Evolutionary conservation across 257 asterid species (phyloP), one percentile per base, ranked within the genome.

Genomic region (Forsythia suspensa): DNA sequence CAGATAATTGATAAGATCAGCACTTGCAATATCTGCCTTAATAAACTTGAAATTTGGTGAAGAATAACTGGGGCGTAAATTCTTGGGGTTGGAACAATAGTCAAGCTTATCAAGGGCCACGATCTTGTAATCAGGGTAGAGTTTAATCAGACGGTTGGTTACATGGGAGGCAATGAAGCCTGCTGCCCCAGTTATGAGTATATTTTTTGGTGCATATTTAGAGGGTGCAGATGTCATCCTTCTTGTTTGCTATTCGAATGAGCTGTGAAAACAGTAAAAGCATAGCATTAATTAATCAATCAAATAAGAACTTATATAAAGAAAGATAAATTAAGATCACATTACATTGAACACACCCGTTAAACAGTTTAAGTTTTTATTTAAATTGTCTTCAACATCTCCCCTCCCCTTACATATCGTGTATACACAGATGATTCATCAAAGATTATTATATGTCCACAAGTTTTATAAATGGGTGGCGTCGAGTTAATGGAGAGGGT

Each of bases 51-150:
- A 74, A 67, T 80, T 73, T 0, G 75, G 75, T 4, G 71, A 65
- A 3, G 79, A 67, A 52, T n/a, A 46, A 48, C 74, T 46, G 1
- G 44, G 75, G 21, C n/a, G n/a, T 42, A 80, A 51, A 68, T 74
- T 74, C 0, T 39, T 43, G 1, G 69, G 36, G 12, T 76, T 74
- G 13, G 70, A 80, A 67, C 79, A 67, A 20, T 80, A 80, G 73
- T 74, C 75, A n/a, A 79, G 57, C 78, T 73, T 79, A 18, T 79
- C 73, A 13, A 79, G 73, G 24, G 74, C 78, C 6, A 79, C 74
- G 36, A 72, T 72, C 66, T 41, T 63, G 69, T 73, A 79, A 11
- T 73, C 65, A 3, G 69, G 73, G 59, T 72, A 79, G 9, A 63
- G 74, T 20, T 63, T 73, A 5, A 76, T 73, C 59, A 44, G 36